Evolutionary conservation across 441 rosid genomes (phyloP).

Genomic region (Erodium texanum): DNA sequence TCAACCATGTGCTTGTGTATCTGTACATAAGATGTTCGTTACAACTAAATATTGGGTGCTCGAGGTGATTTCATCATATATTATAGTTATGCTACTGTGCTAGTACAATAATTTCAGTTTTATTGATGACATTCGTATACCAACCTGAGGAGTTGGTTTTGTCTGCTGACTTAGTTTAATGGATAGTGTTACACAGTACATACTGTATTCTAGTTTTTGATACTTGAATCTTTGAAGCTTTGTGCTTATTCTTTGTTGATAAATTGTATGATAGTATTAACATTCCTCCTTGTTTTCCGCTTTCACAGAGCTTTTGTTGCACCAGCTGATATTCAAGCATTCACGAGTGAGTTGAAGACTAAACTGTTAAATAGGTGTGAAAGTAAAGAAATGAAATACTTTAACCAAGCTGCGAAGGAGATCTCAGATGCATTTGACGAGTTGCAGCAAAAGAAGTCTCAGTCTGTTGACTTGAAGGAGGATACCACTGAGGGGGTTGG

Average conservation of each 20-base stretch:
- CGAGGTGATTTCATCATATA: too few species aligned
- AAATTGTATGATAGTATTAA: neutral
- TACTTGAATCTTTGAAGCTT: constrained; percentile 2
- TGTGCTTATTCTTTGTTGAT: constrained; percentile 1
- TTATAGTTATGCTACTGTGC: too few species aligned
- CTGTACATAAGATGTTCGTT: too few species aligned
- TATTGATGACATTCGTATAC: neutral
- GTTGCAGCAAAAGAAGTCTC: constrained; percentile 43
- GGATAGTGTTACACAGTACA: neutral
- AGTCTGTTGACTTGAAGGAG: constrained; percentile 33
- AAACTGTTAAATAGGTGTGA: constrained; percentile 58
- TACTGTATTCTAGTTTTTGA: neutral
- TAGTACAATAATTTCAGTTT: neutral
- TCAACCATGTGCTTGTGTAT: too few species aligned
- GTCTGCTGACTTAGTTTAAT: neutral
- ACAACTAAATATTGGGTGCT: too few species aligned
- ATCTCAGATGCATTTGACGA: constrained; percentile 72
- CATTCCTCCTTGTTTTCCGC: constrained; percentile 11
- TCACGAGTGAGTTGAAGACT: constrained; percentile 69
- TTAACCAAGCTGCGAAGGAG: constrained; percentile 78
- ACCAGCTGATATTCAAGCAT: constrained; percentile 73
- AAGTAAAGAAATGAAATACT: constrained; percentile 59
- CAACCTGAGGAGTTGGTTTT: constrained; percentile 6
- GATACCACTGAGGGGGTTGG: constrained; percentile 31
- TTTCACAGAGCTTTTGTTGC: constrained; percentile 85